Evolutionary conservation across 2,329 filamentous ascomycete genomes (phyloP).

Genomic region (Coniella lustricola): DNA sequence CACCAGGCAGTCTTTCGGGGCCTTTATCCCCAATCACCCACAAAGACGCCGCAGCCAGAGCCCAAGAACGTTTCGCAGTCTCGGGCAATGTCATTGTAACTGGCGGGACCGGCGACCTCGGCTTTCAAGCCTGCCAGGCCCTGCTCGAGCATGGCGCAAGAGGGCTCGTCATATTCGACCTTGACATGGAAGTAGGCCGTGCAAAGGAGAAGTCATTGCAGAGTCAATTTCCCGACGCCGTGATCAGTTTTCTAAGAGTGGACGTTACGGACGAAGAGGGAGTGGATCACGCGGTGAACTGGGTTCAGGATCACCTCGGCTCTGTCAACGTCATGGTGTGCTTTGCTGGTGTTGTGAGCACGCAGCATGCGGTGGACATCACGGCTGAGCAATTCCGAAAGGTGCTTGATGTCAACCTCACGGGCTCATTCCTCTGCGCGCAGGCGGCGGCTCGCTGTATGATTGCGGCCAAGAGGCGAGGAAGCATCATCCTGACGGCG

Average conservation of each 20-base stretch:
- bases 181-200: slow-evolving; percentile 28
- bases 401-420: slow-evolving; percentile 65
- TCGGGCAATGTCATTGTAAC: slow-evolving; percentile 43
- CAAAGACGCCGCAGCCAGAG: slow-evolving; percentile 4
- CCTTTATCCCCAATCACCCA: slow-evolving; percentile 8
- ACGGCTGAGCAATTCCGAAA: slow-evolving; percentile 51
- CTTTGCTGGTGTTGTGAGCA: slow-evolving; percentile 63
- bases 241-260: slow-evolving; percentile 43
- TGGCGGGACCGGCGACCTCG: slow-evolving; percentile 59
- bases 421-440: slow-evolving; percentile 62
- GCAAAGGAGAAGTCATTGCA: slow-evolving; percentile 38
- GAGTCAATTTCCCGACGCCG: slow-evolving; percentile 45
- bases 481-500: slow-evolving; percentile 59
- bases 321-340: slow-evolving; percentile 50
- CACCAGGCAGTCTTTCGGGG: slow-evolving; percentile 7
- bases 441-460: slow-evolving; percentile 55
- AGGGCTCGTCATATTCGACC: slow-evolving; percentile 55
- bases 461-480: slow-evolving; percentile 40
- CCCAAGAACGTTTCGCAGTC: slow-evolving; percentile 25
- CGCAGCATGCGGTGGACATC: slow-evolving; percentile 54
- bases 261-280: slow-evolving; percentile 39
- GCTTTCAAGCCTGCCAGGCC: slow-evolving; percentile 49
- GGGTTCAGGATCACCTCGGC: slow-evolving; percentile 37
- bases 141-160: slow-evolving; percentile 61
- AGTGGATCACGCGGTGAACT: slow-evolving; percentile 27